These are phyloP conservation scores for Fusarium miscanthi DNA, from an alignment of 2,329 filamentous ascomycete genomes.

Conservation along the genomic window DNA sequence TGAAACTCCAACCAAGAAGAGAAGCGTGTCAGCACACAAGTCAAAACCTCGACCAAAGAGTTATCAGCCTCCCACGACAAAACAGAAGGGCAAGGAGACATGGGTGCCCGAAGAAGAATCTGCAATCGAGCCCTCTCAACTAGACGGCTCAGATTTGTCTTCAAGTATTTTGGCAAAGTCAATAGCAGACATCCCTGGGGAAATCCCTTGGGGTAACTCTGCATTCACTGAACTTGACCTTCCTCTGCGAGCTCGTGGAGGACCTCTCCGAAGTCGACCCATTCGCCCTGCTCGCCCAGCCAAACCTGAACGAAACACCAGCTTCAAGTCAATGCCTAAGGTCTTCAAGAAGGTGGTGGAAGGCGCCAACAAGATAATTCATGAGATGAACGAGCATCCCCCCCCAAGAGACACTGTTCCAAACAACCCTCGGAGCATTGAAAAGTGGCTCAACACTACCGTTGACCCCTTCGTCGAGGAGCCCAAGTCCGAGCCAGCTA, in stretches of 20 bases:
- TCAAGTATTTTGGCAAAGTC: conserved; percentile 60
- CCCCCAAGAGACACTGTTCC: conserved; percentile 56
- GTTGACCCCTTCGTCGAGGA: conserved; percentile 70
- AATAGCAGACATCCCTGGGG: conserved; percentile 64
- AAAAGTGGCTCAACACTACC: conserved; percentile 72
- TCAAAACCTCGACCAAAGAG: conserved; percentile 45
- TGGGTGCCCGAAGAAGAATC: conserved; percentile 48
- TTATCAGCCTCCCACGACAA: conserved; percentile 34
- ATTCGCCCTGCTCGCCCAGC: conserved; percentile 48
- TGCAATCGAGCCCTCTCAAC: conserved; percentile 39
- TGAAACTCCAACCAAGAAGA: conserved; percentile 54
- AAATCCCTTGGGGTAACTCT: conserved; percentile 73
- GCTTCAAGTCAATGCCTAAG: conserved; percentile 70
- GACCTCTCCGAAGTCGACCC: conserved; percentile 56
- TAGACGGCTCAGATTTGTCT: conserved; percentile 48
- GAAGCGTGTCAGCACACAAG: conserved; percentile 42
- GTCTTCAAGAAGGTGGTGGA: conserved; percentile 73
- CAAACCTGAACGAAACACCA: conserved; percentile 65
- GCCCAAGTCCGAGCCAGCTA: conserved; percentile 11
- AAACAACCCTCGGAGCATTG: conserved; percentile 72
- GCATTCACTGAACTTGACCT: conserved; percentile 74
- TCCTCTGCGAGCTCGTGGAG: conserved; percentile 56
- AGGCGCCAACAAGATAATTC: conserved; percentile 73
- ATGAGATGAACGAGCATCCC: conserved; percentile 66
- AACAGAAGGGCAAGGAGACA: conserved; percentile 45